phyloP scores from a whole-genome alignment of 805 yeast genomes.

The Alloascoidea hylecoeti region DNA sequence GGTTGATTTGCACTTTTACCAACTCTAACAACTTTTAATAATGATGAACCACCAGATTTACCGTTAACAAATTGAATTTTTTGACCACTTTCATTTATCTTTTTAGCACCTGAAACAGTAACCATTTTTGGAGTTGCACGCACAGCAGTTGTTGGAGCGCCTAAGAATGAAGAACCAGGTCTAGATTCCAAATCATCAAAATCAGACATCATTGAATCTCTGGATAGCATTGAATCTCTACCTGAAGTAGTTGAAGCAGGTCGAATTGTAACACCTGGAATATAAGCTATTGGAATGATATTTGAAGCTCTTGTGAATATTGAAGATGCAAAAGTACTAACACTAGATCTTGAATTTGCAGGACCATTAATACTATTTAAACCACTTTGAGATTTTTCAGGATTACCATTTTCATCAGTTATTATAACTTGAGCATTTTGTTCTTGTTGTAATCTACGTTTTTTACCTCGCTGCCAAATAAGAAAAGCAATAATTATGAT shows the following conservation, averaged over 20 bases:
- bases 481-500: slow-evolving; percentile 21
- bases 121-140: slow-evolving; percentile 49
- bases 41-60: slow-evolving; percentile 14
- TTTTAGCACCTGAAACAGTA: slow-evolving; percentile 16
- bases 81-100: slow-evolving; percentile 6
- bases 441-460: slow-evolving; percentile 7
- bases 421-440: slow-evolving; percentile 15
- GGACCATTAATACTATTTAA: background rate
- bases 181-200: slow-evolving; percentile 5
- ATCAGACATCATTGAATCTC: slow-evolving; percentile 2
- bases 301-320: slow-evolving; percentile 72
- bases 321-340: slow-evolving; percentile 36
- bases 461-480: slow-evolving; percentile 15
- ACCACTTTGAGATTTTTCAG: background rate
- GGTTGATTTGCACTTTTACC: slow-evolving; percentile 1
- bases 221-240: slow-evolving; percentile 12
- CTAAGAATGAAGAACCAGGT: slow-evolving; percentile 4
- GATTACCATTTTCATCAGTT: slow-evolving; percentile 6
- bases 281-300: slow-evolving; percentile 81
- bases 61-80: slow-evolving; percentile 15
- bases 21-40: slow-evolving; percentile 4
- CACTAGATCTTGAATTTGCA: slow-evolving; percentile 14
- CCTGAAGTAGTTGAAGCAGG: slow-evolving; percentile 22
- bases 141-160: slow-evolving; percentile 38
- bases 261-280: slow-evolving; percentile 80